Evolutionary conservation across 441 rosid genomes (phyloP), one percentile per base, ranked within the genome.

Genomic region (Brassica balearica): DNA sequence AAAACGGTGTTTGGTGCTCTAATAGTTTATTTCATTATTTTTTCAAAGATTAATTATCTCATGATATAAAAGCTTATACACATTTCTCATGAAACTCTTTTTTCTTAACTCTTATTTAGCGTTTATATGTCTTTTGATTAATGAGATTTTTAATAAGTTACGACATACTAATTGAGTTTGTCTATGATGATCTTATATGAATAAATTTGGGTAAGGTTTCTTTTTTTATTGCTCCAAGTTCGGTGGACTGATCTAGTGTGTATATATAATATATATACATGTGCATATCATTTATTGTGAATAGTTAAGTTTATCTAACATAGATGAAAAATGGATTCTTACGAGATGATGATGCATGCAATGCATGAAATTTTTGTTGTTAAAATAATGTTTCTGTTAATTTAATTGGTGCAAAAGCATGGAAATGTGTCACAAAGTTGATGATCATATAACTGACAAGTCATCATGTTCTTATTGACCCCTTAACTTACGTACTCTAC

Each of bases 381-480:
- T 7, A 53, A 46, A 15, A 53, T 14, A 27, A 8, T 8, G n/a
- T 12, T 43, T 51, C 41, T 69, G 66, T 36, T 19, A 59, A n/a
- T 17, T 20, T 41, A 53, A 19, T 20, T 29, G 38, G 66, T 55
- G 36, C 64, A 6, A 6, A 25, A n/a, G 32, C 51, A 56, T 71
- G 67, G 38, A 34, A 34, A 2, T 25, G 23, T 22, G 15, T 60
- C 32, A 32, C 5, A 56, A 72, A 27, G 62, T 62, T 51, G 12
- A 62, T 72, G 61, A 63, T 73, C 71, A 23, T 34, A 64, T 32
- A 73, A 65, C 38, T 34, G 22, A 73, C 5, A 11, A 17, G 62
- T 29, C 61, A 73, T 73, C 48, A 73, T 73, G 17, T 14, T n/a
- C 56, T n/a, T n/a, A 23, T 60, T 61, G 72, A 60, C 68, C 22